These are phyloP conservation scores for Lenzites betulinus DNA, from an alignment of 768 basidiomycete species.

Conservation along the genomic window DNA sequence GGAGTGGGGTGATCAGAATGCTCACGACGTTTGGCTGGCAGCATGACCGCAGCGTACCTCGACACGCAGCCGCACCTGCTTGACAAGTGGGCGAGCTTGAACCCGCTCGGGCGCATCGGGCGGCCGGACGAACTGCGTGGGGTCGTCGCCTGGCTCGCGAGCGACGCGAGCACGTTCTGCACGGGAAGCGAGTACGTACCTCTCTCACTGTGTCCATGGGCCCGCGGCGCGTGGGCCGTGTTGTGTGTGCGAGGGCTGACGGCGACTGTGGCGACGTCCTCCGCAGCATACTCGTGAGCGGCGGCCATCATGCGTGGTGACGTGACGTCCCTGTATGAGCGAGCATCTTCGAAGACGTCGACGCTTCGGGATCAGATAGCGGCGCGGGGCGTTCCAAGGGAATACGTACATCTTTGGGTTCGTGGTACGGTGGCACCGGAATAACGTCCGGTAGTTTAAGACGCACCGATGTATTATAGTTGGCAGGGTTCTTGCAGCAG, in stretches of 20 bases:
- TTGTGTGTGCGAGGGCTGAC: constrained; percentile 11
- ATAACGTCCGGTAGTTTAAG: neutral
- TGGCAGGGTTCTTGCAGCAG: too few species aligned
- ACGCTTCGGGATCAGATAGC: neutral
- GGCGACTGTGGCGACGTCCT: constrained; percentile 8
- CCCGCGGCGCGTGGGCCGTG: neutral
- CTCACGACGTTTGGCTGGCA: constrained; percentile 25
- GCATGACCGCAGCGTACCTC: constrained; percentile 76
- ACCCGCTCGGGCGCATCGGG: constrained; percentile 73
- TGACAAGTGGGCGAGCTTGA: constrained; percentile 67
- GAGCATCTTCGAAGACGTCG: neutral
- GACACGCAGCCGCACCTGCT: constrained; percentile 63
- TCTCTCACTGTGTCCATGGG: neutral
- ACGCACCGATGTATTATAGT: neutral
- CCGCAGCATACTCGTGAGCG: constrained; percentile 58
- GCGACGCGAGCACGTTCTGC: constrained; percentile 76
- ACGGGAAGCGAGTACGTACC: constrained; percentile 80
- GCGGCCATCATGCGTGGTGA: constrained; percentile 67
- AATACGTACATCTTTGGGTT: neutral
- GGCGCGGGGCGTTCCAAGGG: neutral
- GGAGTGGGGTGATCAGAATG: neutral
- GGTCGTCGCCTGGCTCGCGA: constrained; percentile 69
- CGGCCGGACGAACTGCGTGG: constrained; percentile 74
- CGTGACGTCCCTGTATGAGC: neutral
- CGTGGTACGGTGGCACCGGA: neutral